Base-by-base conservation (phyloP, 129 eudicot genomes). In the Apium graveolens region DNA sequence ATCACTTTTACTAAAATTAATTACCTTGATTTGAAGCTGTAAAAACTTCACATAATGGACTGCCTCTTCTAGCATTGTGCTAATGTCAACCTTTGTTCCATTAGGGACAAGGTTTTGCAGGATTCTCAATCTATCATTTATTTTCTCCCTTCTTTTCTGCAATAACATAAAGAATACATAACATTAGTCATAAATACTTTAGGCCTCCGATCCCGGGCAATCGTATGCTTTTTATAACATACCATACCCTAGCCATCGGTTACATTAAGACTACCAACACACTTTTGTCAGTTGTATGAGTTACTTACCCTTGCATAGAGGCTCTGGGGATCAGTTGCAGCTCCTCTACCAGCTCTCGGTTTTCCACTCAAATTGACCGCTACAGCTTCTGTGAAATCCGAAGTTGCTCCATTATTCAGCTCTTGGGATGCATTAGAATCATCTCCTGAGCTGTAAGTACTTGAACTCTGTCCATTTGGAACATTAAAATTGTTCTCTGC, bases 311-410 rank as follows among this genome's bases (percentile, higher is more conserved):
- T 90, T 31, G 99, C 99, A 78, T 95, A 92, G 74, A 95, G 87
- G 89, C 99, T 95, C 74, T 95, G 99, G 39, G 96, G 95, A 80
- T 95, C 99, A 21, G 97, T 91, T 77, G 97, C 98, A 81, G 93
- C 80, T 4, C 98, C 98, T 82, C 96, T 89, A 70, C 85, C 26
- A 62, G 99, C 96, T 83, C 90, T 89, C n/a, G 93, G 69, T 82
- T 91, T 94, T 35, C 79, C 88, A 13, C 80, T 84, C 31, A 75
- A 76, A 24, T 78, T 88, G 18, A 75, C 80, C 32, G 69, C 34
- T 26, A 10, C 68, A 60, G 68, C 29, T n/a, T 12, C 68, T 48
- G 65, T 70, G 24, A 46, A 70, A 37, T 70, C 74, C 37, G 44
- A 70, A 13, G 74, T 70, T 70, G 74, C 45, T 70, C 74, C 74